phyloP scores from a whole-genome alignment of 1,284 basidiomycete species.

The Ceratobasidium sp. region DNA sequence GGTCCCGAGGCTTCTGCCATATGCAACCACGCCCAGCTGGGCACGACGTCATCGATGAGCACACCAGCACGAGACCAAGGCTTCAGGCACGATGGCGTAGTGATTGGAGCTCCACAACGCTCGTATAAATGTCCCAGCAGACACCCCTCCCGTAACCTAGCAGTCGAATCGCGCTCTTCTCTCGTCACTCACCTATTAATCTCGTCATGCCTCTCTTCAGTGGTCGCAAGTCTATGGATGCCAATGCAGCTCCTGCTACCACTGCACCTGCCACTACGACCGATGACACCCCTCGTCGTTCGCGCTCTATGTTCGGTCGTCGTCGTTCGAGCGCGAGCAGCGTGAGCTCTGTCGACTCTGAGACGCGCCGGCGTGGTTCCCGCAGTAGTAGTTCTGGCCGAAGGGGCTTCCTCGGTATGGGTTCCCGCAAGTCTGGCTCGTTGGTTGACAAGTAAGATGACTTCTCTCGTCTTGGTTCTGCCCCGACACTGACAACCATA shows the following conservation, averaged over 20 bases:
- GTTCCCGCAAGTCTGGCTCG: conserved; percentile 23
- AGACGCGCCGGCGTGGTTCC: not conserved
- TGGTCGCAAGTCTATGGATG: conserved; percentile 8
- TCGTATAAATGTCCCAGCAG: conserved; percentile 19
- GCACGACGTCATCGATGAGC: conserved; percentile 35
- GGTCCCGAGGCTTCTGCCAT: not conserved
- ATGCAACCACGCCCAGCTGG: not conserved
- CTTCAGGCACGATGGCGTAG: conserved; percentile 17
- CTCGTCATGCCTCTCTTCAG: conserved; percentile 36
- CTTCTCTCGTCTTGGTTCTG: not conserved
- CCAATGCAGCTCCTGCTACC: conserved; percentile 3
- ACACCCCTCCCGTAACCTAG: conserved; percentile 5
- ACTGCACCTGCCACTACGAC: conserved; percentile 7
- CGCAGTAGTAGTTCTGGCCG: not conserved
- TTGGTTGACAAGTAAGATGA: conserved; percentile 10
- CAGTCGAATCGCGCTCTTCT: not conserved
- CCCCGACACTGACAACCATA: not conserved
- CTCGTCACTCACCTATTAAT: conserved; percentile 9
- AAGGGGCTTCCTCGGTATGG: conserved; percentile 31
- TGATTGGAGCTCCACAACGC: conserved; percentile 11
- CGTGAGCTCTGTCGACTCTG: conserved; percentile 30
- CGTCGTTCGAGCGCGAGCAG: conserved; percentile 36
- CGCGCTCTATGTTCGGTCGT: conserved; percentile 32
- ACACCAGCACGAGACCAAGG: not conserved
- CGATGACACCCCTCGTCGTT: conserved; percentile 7